Evolutionary conservation across 768 basidiomycete genomes (phyloP), one percentile per base, ranked within the genome.

Genomic region (Serendipita indica): DNA sequence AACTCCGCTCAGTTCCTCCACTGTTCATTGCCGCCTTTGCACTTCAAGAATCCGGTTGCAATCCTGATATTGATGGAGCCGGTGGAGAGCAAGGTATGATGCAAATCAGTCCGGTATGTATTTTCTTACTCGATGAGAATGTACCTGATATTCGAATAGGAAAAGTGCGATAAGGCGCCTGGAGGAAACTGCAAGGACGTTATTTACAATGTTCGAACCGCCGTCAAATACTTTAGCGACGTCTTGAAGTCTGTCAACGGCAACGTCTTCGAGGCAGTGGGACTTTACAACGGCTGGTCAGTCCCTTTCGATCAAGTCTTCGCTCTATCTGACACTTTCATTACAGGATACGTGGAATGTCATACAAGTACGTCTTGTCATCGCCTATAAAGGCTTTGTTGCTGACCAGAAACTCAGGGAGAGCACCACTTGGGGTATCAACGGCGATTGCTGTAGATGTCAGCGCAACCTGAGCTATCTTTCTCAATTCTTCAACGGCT

Each of bases 401-500:
- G 10, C 10, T 37, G n/a, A n/a, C n/a, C n/a, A n/a, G n/a, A n/a
- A n/a, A n/a, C n/a, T n/a, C n/a, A n/a, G n/a, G 10, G 49, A 54
- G 32, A 28, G 22, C 25, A 54, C 49, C 30, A 54, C 49, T 4
- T 54, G 49, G 49, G 49, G 49, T 2, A 54, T 54, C 10, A 57
- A 72, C 52, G 70, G 73, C 0, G 33, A 65, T 49, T 86, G 84
- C 72, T 86, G 83, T 69, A 18, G 49, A 18, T 83, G 83, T 69
- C 88, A 89, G 73, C 83, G 88, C 67, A 91, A 91, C 72, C 74
- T 88, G 49, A 89, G 90, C 71, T 92, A 92, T 68, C 65, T 88
- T 18, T 75, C 79, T 61, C 82, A 89, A 68, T 77, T 77, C 63
- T 64, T 84, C 64, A 89, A 89, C 64, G 86, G 84, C 30, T 88